These are phyloP conservation scores for Colletotrichum sp. DNA, from an alignment of 2,329 filamentous ascomycete species.

Conservation along the genomic window DNA sequence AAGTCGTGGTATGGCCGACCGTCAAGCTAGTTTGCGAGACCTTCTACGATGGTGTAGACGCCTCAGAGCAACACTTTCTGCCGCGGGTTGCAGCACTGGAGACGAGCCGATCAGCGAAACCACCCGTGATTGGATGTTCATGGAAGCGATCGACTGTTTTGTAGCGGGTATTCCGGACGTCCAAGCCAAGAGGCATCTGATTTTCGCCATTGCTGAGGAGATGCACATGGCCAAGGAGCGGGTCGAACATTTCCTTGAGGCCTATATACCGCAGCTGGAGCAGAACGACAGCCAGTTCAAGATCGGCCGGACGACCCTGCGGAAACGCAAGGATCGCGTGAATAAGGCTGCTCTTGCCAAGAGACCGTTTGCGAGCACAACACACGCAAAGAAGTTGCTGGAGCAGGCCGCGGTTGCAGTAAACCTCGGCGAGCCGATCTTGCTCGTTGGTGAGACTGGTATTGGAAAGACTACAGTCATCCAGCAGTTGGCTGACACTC, in stretches of 20 bases:
- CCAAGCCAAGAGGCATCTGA: constrained; percentile 63
- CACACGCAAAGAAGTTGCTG: constrained; percentile 81
- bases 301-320: constrained; percentile 71
- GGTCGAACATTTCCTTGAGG: constrained; percentile 76
- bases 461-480: constrained; percentile 98
- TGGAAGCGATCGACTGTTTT: constrained; percentile 94
- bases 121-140: constrained; percentile 82
- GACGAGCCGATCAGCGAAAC: constrained; percentile 76
- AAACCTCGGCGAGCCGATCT: constrained; percentile 82
- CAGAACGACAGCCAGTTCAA: constrained; percentile 62
- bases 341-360: constrained; percentile 56
- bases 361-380: constrained; percentile 85
- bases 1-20: constrained; percentile 49
- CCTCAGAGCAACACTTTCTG: constrained; percentile 69
- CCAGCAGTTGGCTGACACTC: constrained; percentile 84
- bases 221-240: constrained; percentile 86
- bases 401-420: constrained; percentile 89
- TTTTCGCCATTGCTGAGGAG: constrained; percentile 79
- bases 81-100: constrained; percentile 65
- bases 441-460: constrained; percentile 98
- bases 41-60: constrained; percentile 91
- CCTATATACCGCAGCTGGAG: constrained; percentile 74
- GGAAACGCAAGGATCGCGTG: constrained; percentile 58
- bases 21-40: constrained; percentile 75
- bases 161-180: constrained; percentile 77